Evolutionary conservation across 23 red algal genomes (phyloP).

Genomic region (Cyanidioschyzon merolae): DNA sequence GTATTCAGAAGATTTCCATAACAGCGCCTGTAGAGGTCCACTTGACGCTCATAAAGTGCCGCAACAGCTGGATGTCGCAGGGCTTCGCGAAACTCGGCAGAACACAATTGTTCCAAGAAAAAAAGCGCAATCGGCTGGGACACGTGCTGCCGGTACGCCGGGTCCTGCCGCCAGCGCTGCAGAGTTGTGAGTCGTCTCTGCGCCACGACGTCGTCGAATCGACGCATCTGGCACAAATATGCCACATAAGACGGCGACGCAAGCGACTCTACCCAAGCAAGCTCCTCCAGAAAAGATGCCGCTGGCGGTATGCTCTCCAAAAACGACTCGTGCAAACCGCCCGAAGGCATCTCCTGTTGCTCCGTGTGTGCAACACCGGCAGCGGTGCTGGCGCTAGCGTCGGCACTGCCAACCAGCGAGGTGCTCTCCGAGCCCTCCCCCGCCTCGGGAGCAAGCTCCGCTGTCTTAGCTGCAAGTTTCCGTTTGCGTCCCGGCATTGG

Average conservation of each 20-base stretch:
- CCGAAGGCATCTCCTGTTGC: no score
- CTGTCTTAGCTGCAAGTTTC: no score
- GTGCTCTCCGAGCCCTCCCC: no score
- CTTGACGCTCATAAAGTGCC: neutral
- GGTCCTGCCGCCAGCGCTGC: constrained; percentile 15
- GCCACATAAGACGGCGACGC: constrained; percentile 5
- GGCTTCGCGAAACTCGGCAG: constrained; percentile 4
- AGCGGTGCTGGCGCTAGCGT: no score
- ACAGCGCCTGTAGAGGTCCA: neutral
- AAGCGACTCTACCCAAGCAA: neutral
- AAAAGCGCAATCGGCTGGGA: constrained; percentile 3
- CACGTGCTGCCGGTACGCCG: neutral
- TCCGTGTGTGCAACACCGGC: no score
- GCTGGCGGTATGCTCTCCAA: neutral
- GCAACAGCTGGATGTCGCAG: neutral
- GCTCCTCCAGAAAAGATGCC: neutral
- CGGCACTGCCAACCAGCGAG: no score
- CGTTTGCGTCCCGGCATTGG: no score
- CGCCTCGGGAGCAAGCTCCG: no score
- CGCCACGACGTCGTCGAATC: neutral
- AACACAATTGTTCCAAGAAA: neutral
- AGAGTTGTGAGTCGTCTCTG: neutral
- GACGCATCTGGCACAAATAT: neutral
- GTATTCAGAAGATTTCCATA: neutral
- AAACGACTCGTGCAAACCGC: no score